Evolutionary conservation across 768 basidiomycete species (phyloP).

Genomic region (Russula sp.): DNA sequence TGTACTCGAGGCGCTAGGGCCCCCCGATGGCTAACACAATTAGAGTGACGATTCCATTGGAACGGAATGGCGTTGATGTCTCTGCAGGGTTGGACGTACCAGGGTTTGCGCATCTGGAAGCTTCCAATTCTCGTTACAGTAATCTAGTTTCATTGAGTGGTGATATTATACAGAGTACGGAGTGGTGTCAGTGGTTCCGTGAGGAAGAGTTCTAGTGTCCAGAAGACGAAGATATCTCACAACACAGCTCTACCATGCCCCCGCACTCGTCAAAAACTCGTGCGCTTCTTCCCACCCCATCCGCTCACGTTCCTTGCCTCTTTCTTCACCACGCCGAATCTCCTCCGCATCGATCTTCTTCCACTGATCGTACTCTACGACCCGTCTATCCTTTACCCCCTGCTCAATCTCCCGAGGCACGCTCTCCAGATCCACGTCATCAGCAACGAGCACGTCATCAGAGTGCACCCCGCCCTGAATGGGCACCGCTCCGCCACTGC

Average conservation of each 20-base stretch:
- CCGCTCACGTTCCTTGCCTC: constrained; percentile 70
- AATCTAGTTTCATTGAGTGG: too few relatives aligned
- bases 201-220: too few relatives aligned
- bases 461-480: background rate
- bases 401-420: constrained; percentile 42
- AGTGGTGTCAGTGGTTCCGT: too few relatives aligned
- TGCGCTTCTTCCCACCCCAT: constrained; percentile 61
- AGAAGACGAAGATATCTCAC: background rate
- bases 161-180: too few relatives aligned
- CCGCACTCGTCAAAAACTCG: constrained; percentile 24
- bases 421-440: constrained; percentile 32
- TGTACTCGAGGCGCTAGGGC: too few relatives aligned
- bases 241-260: background rate
- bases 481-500: background rate
- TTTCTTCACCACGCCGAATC: constrained; percentile 42
- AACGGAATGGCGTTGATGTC: too few relatives aligned
- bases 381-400: constrained; percentile 34
- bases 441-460: constrained; percentile 28
- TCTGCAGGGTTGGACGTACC: too few relatives aligned
- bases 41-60: too few relatives aligned
- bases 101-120: too few relatives aligned
- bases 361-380: constrained; percentile 71
- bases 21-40: too few relatives aligned
- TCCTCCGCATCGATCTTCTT: constrained; percentile 67
- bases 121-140: too few relatives aligned